Evolutionary conservation across 257 asterid species (phyloP), one percentile per base, ranked within the genome.

Genomic region (Linderniella brevidens): DNA sequence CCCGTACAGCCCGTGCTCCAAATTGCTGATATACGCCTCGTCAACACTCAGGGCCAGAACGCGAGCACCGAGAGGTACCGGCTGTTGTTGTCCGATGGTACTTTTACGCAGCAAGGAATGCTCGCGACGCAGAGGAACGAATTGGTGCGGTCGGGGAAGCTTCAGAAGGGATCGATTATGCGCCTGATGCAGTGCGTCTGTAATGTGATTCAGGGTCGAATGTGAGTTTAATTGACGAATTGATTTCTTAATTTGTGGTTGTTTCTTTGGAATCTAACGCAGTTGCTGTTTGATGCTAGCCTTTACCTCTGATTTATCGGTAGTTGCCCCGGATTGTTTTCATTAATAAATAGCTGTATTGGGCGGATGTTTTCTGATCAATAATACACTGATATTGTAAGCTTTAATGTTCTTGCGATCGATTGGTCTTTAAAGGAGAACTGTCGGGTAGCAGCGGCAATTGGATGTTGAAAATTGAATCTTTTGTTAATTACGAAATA

Each of bases 121-220:
- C 71, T 90, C 62, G 88, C 77, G 19, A 79, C 86, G 46, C 96
- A 85, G 71, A 72, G 52, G 3, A 90, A 85, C 57, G 76, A 75
- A 0, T 58, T 90, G 64, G 85, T 90, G 15, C 64, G 64, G 6
- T 57, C 81, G 9, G 55, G 54, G 32, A 47, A 40, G 60, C 37
- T 85, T 69, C 75, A 62, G 68, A 77, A 69, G 45, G 96, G 99
- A 0, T 77, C 93, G 14, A 54, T 90, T 38, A 46, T 90, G 29
- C 78, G 57, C 60, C 50, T 90, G 74, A 58, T 18, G 41, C 74
- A 75, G 67, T 90, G 74, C 70, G 85, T 86, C 43, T 70, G 83
- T 59, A 81, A 75, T 38, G 13, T 57, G 17, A 55, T 90, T 49
- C 88, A 75, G 70, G 60, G 55, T 19, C 86, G 93, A 55, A 65